Evolutionary conservation across 768 basidiomycete genomes (phyloP), one percentile per base, ranked within the genome.

Genomic region (Russula sp.): DNA sequence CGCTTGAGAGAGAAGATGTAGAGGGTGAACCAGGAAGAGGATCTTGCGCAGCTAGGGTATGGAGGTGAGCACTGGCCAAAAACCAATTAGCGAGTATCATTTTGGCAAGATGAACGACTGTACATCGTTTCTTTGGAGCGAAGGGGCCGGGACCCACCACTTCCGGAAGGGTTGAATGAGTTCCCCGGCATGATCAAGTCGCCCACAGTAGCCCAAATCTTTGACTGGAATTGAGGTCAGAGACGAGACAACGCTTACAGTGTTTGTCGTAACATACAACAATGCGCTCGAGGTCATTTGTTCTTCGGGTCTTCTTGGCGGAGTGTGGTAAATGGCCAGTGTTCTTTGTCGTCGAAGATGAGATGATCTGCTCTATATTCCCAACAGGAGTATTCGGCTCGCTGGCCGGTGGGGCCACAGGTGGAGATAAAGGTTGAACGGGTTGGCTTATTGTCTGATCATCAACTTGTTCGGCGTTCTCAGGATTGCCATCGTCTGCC

Each of bases 141-240:
- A 39, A 80, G 80, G 29, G 79, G 77, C 57, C 77, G 79, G 56
- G 70, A 75, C 14, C 70, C 72, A 46, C 65, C 58, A 46, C 66
- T 62, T 51, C 71, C 71, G n/a, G 73, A 67, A 0, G 67, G 64
- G 53, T 75, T 70, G 65, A 75, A 80, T 10, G 71, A 66, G 66
- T 81, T 75, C 14, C 81, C 81, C 18, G 83, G 82, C 74, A 82
- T 79, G 18, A 90, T 76, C 39, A 84, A 74, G 48, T 90, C 87
- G 20, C 84, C 82, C 11, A 85, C 75, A 10, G 84, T 81, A 11
- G 75, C 63, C 86, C 87, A 88, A 65, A 92, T 85, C 68, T 83
- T 88, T 32, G 78, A 70, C 90, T 91, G 65, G 18, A 25, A 5
- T 46, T 39, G 34, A 50, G 25, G 18, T 51, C 7, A 67, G 48